phyloP scores from a whole-genome alignment of 2,329 filamentous ascomycete species.

The Rhynchosporium graminicola region DNA sequence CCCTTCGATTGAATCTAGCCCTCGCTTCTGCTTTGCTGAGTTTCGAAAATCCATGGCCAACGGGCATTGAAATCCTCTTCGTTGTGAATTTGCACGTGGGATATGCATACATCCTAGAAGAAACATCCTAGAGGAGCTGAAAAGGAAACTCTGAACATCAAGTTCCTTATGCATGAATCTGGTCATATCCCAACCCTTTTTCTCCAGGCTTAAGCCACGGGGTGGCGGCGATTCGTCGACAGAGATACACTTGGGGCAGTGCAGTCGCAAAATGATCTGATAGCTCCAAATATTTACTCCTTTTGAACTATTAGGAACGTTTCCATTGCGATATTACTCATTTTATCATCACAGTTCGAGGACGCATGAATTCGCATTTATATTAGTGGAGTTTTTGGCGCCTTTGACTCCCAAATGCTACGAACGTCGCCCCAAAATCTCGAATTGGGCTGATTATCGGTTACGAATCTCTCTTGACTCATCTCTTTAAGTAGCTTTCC shows the following conservation, averaged over 20 bases:
- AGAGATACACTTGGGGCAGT: slow-evolving; percentile 30
- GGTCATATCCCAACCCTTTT: slow-evolving; percentile 16
- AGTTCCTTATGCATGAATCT: slow-evolving; percentile 22
- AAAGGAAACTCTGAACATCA: slow-evolving; percentile 15
- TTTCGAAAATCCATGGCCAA: neutral
- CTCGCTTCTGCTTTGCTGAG: slow-evolving; percentile 4
- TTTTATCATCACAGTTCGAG: slow-evolving; percentile 1
- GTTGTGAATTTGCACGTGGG: neutral
- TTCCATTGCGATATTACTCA: slow-evolving; percentile 4
- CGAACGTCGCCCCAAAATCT: neutral
- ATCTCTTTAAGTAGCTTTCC: neutral
- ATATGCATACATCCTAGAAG: slow-evolving; percentile 22
- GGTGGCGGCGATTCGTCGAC: slow-evolving; percentile 25
- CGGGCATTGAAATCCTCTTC: neutral
- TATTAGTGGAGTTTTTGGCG: slow-evolving; percentile 3
- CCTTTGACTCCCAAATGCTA: neutral
- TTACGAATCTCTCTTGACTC: neutral
- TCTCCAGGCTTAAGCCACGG: slow-evolving; percentile 19
- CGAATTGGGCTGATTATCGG: neutral
- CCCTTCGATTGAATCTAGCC: neutral
- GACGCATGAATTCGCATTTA: neutral
- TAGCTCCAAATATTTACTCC: slow-evolving; percentile 15
- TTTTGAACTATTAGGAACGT: neutral
- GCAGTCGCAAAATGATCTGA: slow-evolving; percentile 17
- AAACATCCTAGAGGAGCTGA: slow-evolving; percentile 29